These are phyloP conservation scores for Actinidia arguta DNA, from an alignment of 179 eudicot genomes.

Conservation along the genomic window DNA sequence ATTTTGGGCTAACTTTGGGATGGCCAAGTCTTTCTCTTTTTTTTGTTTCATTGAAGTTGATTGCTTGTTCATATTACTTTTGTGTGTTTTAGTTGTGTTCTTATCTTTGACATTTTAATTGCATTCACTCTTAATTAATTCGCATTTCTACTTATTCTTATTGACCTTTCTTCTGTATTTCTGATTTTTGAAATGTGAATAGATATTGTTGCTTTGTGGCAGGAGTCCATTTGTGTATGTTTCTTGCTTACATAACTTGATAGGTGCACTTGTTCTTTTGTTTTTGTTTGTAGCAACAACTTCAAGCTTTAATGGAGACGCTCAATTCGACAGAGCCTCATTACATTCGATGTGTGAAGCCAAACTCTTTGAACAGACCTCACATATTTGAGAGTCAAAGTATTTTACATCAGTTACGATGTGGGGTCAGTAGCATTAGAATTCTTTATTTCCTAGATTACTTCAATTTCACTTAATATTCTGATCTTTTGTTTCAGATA, in stretches of 20 bases:
- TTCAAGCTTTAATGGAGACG: conserved; percentile 98
- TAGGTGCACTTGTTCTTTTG: not conserved
- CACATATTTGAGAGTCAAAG: conserved; percentile 84
- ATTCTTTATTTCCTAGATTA: too few relatives aligned
- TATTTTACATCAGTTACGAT: conserved; percentile 93
- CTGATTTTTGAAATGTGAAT: conserved; percentile 3
- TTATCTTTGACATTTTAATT: not conserved
- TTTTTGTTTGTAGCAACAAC: conserved; percentile 84
- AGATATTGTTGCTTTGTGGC: not conserved
- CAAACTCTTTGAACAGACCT: conserved; percentile 87
- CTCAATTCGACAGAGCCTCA: conserved; percentile 97
- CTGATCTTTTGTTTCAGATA: too few relatives aligned
- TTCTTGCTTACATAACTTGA: not conserved
- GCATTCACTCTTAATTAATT: not conserved
- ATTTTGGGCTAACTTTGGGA: not conserved
- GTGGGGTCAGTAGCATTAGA: conserved; percentile 85
- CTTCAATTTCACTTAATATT: too few relatives aligned
- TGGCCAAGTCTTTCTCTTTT: not conserved
- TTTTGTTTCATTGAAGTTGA: not conserved
- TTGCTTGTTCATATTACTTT: not conserved
- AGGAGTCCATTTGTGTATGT: not conserved
- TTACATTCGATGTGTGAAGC: conserved; percentile 95
- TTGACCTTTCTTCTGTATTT: not conserved
- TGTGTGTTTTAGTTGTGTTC: not conserved
- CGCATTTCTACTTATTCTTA: not conserved